phyloP scores from a whole-genome alignment of 2,329 filamentous ascomycete genomes.

The Talaromyces sp. region DNA sequence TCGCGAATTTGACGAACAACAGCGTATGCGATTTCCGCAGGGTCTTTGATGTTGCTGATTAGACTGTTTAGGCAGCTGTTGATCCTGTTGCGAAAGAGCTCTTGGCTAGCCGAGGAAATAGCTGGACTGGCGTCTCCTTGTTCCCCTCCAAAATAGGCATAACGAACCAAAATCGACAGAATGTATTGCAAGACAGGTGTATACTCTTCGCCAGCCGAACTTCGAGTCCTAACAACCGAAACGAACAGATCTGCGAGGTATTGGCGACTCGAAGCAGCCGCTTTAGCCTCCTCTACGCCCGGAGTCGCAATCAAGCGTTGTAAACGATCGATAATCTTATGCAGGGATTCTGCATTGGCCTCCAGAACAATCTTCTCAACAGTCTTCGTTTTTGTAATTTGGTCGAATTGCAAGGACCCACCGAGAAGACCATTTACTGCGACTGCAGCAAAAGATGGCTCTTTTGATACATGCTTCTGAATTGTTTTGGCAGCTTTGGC shows the following conservation, averaged over 20 bases:
- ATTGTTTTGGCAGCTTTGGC: slow-evolving; percentile 70
- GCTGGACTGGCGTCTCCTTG: slow-evolving; percentile 32
- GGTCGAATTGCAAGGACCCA: slow-evolving; percentile 77
- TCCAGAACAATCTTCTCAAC: slow-evolving; percentile 68
- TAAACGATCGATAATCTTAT: slow-evolving; percentile 54
- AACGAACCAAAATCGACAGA: slow-evolving; percentile 46
- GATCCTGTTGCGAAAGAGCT: slow-evolving; percentile 53
- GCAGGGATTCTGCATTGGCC: slow-evolving; percentile 50
- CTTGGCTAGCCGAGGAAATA: slow-evolving; percentile 47
- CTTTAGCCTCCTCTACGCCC: slow-evolving; percentile 43
- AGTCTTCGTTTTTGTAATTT: slow-evolving; percentile 79
- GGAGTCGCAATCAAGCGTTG: slow-evolving; percentile 46
- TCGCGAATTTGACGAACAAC: slow-evolving; percentile 42
- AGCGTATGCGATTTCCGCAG: slow-evolving; percentile 36
- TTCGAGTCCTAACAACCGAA: slow-evolving; percentile 45
- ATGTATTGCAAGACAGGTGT: slow-evolving; percentile 44
- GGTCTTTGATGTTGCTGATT: slow-evolving; percentile 40
- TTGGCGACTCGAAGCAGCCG: slow-evolving; percentile 46
- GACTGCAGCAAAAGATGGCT: slow-evolving; percentile 57
- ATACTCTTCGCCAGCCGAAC: slow-evolving; percentile 34
- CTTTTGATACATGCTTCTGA: slow-evolving; percentile 59
- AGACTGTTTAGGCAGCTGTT: slow-evolving; percentile 54
- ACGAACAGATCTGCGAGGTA: slow-evolving; percentile 52
- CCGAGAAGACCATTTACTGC: slow-evolving; percentile 64
- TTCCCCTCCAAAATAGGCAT: slow-evolving; percentile 48